These are phyloP conservation scores for Polytrichum commune DNA, from an alignment of 225 moss, liverwort and hornwort genomes.

Conservation along the genomic window DNA sequence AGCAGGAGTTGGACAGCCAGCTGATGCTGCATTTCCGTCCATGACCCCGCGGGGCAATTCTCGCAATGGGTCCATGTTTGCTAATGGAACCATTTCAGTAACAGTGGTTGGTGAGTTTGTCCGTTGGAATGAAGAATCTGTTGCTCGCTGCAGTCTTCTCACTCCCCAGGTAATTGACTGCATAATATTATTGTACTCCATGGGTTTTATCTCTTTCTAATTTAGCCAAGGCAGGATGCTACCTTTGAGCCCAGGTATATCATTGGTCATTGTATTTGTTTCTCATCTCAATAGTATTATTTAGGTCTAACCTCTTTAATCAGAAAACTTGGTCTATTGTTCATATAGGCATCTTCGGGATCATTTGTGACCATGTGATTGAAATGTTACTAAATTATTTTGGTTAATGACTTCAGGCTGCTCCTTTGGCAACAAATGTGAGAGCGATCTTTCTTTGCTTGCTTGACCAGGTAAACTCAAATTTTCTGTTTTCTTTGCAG, in stretches of 20 bases:
- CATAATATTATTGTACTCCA: neutral
- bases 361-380: too few relatives aligned
- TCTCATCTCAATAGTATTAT: too few relatives aligned
- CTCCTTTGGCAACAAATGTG: conserved; percentile 87
- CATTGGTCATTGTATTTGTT: too few relatives aligned
- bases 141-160: conserved; percentile 87
- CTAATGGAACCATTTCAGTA: conserved; percentile 65
- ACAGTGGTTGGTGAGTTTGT: conserved; percentile 94
- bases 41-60: conserved; percentile 29
- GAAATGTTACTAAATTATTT: conserved; percentile 2
- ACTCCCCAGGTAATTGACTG: conserved; percentile 66
- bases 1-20: conserved; percentile 49
- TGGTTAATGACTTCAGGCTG: conserved; percentile 55
- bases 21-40: conserved; percentile 28
- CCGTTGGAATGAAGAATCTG: conserved; percentile 98
- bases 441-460: conserved; percentile 89
- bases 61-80: conserved; percentile 40
- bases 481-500: neutral
- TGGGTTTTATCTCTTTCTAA: neutral
- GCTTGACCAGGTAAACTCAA: conserved; percentile 77
- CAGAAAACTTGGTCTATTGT: too few relatives aligned
- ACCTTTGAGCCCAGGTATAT: too few relatives aligned
- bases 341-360: too few relatives aligned
- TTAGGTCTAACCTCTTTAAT: too few relatives aligned
- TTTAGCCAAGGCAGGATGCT: neutral